Base-by-base conservation (phyloP, 2,329 filamentous ascomycete species). In the Venturia effusa region DNA sequence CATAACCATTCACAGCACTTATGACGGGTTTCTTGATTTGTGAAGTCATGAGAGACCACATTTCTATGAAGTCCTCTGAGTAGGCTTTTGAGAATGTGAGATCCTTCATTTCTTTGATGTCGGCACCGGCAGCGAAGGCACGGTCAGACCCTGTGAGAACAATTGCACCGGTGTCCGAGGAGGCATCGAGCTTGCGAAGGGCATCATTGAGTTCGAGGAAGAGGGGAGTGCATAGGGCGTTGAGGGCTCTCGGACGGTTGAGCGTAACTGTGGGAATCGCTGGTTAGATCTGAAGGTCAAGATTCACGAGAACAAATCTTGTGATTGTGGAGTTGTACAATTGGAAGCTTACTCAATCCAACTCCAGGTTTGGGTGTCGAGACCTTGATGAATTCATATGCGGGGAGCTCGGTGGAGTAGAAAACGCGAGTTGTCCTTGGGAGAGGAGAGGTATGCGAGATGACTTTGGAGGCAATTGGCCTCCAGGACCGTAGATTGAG, bases 61-160 rank as follows among this genome's bases (percentile, higher is more conserved):
- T 86, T 74, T 96, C 92, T 76, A 99, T 97, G 76, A 99, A 99
- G 73, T 95, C 90, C 69, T 81, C 85, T 59, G 85, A 89, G 79
- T 97, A 97, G 45, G 94, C 93, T 68, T 88, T 81, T 67, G 89
- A 84, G 78, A 99, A 99, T 64, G 88, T 92, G 45, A 97, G 85
- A 66, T 91, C 87, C 37, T 91, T 89, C 94, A 99, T 99, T 78
- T 99, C 94, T 78, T 97, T 97, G 80, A 99, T 99, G 77, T 99
- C 94, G 66, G 94, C 94, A 61, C 94, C 94, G 55, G 94, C 93
- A 22, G 93, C 93, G 73, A 97, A 99, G 51, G 93, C 92, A 76
- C 88, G 91, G 68, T 91, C 82, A 57, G 88, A 95, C 64, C 94
- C 94, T 0, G 94, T 97, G 65, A 99, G 81, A 65, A 99, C 77